A percentile compares a stretch with the other conserved stretches of the same genome.
phyloP scores from a whole-genome alignment of 257 asterid species.

The Parsonsia alboflavescens region DNA sequence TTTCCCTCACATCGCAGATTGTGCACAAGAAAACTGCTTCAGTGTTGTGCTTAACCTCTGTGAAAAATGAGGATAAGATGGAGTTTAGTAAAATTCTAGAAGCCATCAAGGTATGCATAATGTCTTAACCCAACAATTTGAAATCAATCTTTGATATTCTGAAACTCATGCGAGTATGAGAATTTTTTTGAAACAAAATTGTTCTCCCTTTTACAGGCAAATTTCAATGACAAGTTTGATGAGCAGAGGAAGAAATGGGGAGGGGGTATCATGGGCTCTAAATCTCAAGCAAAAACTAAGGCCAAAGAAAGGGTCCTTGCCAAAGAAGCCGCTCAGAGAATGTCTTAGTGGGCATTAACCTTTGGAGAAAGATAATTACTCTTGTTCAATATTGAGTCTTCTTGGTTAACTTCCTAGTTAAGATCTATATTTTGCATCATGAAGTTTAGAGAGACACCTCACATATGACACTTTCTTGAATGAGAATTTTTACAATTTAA shows the following conservation, averaged over 20 bases:
- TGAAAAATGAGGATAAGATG: conserved; percentile 23
- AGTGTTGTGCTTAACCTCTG: conserved; percentile 19
- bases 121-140: neutral
- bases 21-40: conserved; percentile 26
- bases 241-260: conserved; percentile 43
- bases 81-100: conserved; percentile 25
- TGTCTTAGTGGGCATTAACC: conserved; percentile 3
- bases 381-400: neutral
- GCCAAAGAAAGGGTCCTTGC: conserved; percentile 43
- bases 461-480: neutral
- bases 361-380: neutral
- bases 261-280: conserved; percentile 45
- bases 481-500: neutral
- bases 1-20: conserved; percentile 4
- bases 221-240: conserved; percentile 44
- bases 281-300: conserved; percentile 45
- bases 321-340: conserved; percentile 18
- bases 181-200: neutral
- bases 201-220: conserved; percentile 24
- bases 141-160: neutral
- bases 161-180: too few species aligned
- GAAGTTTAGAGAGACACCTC: neutral
- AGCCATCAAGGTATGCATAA: conserved; percentile 19
- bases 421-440: neutral
- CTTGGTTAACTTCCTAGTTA: neutral